Evolutionary conservation across 1,284 basidiomycete genomes (phyloP).

Genomic region (Ustilago esculenta): DNA sequence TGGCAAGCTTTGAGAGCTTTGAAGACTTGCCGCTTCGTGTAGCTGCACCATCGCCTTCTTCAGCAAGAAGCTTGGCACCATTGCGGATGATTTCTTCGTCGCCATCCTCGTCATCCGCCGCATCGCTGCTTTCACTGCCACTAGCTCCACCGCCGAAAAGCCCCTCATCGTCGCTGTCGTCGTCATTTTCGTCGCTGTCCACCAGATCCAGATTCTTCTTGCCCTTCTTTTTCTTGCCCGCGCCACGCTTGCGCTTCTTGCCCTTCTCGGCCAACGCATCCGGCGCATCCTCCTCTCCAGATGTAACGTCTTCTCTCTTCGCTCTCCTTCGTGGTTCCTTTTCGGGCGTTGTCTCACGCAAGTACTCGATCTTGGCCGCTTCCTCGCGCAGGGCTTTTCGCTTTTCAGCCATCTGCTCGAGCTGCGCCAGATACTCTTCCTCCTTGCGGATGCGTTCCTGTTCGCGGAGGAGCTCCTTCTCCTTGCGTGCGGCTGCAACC

Average conservation of each 20-base stretch:
- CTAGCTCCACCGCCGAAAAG: conserved; percentile 27
- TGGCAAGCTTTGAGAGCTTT: conserved; percentile 24
- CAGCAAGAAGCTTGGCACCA: conserved; percentile 35
- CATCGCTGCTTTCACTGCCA: conserved; percentile 26
- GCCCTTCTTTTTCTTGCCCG: conserved; percentile 35
- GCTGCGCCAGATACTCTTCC: conserved; percentile 52
- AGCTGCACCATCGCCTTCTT: conserved; percentile 26
- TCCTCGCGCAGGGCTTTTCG: conserved; percentile 55
- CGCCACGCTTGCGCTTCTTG: conserved; percentile 32
- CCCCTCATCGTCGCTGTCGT: conserved; percentile 33
- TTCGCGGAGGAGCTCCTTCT: conserved; percentile 54
- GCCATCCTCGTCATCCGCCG: conserved; percentile 42
- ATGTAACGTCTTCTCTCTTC: conserved; percentile 43
- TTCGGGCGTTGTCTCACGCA: conserved; percentile 48
- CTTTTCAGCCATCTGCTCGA: conserved; percentile 59
- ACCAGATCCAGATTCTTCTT: conserved; percentile 37
- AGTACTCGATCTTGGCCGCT: conserved; percentile 58
- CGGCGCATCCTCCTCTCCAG: conserved; percentile 46
- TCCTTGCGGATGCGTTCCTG: conserved; percentile 52
- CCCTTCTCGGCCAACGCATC: conserved; percentile 33
- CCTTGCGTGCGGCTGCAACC: conserved; percentile 48
- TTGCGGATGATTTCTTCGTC: conserved; percentile 50
- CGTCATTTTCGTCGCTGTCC: conserved; percentile 34
- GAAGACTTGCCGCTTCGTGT: conserved; percentile 17
- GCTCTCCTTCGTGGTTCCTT: conserved; percentile 38